Evolutionary conservation across 441 rosid genomes (phyloP).

Genomic region (Pelargonium cotyledonis): DNA sequence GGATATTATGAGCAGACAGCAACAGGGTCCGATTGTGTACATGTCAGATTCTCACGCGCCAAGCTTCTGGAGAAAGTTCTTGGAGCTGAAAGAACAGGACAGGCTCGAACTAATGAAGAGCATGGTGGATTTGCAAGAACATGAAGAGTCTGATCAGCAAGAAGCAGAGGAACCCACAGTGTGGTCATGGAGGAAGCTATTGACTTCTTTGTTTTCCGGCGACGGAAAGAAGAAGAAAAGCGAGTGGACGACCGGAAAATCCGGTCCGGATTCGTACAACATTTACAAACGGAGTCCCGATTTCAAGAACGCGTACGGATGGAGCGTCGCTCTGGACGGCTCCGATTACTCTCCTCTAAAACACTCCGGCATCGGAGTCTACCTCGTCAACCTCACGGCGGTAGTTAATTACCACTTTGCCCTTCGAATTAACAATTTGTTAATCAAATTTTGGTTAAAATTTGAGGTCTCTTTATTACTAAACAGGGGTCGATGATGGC

Average conservation of each 20-base stretch:
- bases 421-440: too few relatives aligned
- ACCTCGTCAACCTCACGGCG: constrained; percentile 68
- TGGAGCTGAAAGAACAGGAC: constrained; percentile 38
- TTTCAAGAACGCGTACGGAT: constrained; percentile 65
- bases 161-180: constrained; percentile 21
- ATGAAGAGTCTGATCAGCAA: constrained; percentile 15
- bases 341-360: constrained; percentile 49
- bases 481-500: constrained; percentile 87
- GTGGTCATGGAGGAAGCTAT: constrained; percentile 58
- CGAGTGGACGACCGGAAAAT: constrained; percentile 19
- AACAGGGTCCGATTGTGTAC: constrained; percentile 55
- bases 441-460: too few relatives aligned
- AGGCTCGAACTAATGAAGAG: constrained; percentile 47
- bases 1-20: constrained; percentile 33
- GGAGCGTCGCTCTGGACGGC: constrained; percentile 59
- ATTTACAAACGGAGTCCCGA: constrained; percentile 41
- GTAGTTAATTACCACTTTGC: constrained; percentile 25
- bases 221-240: constrained; percentile 14
- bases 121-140: constrained; percentile 27
- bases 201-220: constrained; percentile 22
- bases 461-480: too few relatives aligned
- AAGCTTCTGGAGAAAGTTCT: constrained; percentile 48
- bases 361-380: constrained; percentile 60
- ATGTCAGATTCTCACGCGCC: constrained; percentile 36
- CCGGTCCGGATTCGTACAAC: constrained; percentile 51